A percentile compares a stretch with the other conserved stretches of the same genome.
phyloP scores from a whole-genome alignment of 176 grass and related monocot species.

The Triticum turgidum region DNA sequence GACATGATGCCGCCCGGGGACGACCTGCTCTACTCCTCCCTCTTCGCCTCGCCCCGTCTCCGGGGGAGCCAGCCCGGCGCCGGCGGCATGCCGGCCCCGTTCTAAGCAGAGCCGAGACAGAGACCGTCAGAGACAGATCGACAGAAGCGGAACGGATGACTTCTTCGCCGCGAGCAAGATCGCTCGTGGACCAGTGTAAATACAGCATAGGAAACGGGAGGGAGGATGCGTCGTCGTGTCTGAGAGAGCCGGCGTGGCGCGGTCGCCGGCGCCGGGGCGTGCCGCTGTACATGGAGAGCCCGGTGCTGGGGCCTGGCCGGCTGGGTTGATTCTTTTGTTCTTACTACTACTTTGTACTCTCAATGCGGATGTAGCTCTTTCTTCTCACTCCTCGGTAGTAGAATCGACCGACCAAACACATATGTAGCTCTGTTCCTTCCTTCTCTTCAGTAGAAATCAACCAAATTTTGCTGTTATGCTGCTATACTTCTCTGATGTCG shows the following conservation, averaged over 20 bases:
- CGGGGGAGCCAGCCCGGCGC: conserved; percentile 10
- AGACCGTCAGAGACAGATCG: background rate
- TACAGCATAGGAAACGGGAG: conserved; percentile 29
- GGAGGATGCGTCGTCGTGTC: background rate
- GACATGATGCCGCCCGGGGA: conserved; percentile 47
- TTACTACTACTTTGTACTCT: background rate
- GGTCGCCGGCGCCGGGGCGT: background rate
- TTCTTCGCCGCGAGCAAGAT: background rate
- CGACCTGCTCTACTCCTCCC: conserved; percentile 38
- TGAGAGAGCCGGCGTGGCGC: background rate
- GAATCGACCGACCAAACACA: background rate
- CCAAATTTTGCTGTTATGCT: conserved; percentile 31
- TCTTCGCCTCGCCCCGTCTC: conserved; percentile 47
- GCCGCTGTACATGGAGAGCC: background rate
- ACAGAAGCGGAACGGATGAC: background rate
- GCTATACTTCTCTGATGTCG: background rate
- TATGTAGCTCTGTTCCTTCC: too few species aligned
- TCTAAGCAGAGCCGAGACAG: conserved; percentile 9
- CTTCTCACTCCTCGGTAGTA: background rate
- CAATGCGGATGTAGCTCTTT: background rate
- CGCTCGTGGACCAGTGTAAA: conserved; percentile 13
- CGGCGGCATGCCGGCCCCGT: conserved; percentile 25
- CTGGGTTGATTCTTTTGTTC: conserved; percentile 41
- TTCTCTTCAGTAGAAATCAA: background rate
- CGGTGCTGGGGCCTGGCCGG: background rate